Base-by-base conservation (phyloP, 129 eudicot genomes). In the Deinandra increscens region DNA sequence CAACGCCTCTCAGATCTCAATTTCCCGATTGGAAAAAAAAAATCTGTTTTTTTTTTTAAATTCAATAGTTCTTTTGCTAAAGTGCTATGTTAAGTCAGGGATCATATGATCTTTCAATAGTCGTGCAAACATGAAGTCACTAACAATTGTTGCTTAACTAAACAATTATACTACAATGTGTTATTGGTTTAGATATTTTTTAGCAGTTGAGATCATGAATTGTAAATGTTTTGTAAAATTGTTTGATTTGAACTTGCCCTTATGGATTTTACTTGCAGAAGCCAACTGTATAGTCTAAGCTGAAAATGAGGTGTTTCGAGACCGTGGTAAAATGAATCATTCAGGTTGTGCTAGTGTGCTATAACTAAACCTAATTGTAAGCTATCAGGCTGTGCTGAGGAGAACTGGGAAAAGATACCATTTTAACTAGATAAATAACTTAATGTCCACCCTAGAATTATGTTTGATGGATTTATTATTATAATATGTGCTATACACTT, bases 1-100 rank as follows among this genome's bases (percentile, higher is more conserved):
- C 51, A 39, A 49, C 59, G 15, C 29, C 37, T 61, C 59, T 20
- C 17, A 38, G 66, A 76, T 69, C 81, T 75, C n/a, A 6, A 26
- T 39, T 38, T 34, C 39, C 12, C 13, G 26, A 41, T 58, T 10
- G 23, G 33, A n/a, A n/a, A 54, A n/a, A 9, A 13, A 18, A 1
- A 51, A 53, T 55, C n/a, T 31, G 17, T n/a, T n/a, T n/a, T 22
- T 17, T 41, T 55, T 70, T 8, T 26, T 42, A 3, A 6, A 34
- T 39, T 70, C 15, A 2, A n/a, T 13, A 34, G 11, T n/a, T 60
- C 0, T 33, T 54, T 71, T 71, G 20, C 38, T 33, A 44, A 43
- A 29, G 68, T 60, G 60, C 9, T 60, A 10, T 45, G 59, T 33
- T 60, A 46, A 7, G 31, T 11, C 36, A 6, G 45, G 60, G 68